Conservation (phyloP, 441 rosid species). For the Brassica hybrid region DNA sequence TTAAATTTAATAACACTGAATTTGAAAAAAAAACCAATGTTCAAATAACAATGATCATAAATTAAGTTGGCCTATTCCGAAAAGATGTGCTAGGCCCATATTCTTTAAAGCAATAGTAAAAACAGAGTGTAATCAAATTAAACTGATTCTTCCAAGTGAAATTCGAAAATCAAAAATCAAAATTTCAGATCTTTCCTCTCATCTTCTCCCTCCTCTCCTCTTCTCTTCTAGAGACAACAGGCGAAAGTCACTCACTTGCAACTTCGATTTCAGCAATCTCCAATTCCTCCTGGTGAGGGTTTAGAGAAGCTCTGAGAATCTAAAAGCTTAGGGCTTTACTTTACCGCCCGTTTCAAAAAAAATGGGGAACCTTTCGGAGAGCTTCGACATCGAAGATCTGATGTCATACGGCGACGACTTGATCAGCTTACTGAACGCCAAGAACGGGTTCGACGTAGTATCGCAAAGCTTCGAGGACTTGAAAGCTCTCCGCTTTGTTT, state of each 20-base stretch:
- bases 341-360: slow-evolving; percentile 8
- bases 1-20: no score
- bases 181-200: slow-evolving; percentile 12
- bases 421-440: slow-evolving; percentile 28
- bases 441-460: slow-evolving; percentile 31
- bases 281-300: slow-evolving; percentile 9
- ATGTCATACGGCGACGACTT: slow-evolving; percentile 42
- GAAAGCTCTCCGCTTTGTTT: slow-evolving; percentile 32
- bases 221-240: not conserved
- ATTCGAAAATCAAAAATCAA: slow-evolving; percentile 21
- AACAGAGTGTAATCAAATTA: not conserved
- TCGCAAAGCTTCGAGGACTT: slow-evolving; percentile 37
- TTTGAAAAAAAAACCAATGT: no score
- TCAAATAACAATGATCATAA: no score
- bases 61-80: no score
- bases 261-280: no score
- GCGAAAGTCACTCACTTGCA: not conserved
- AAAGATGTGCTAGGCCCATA: no score
- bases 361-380: slow-evolving; percentile 36
- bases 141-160: not conserved
- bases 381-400: slow-evolving; percentile 30
- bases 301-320: not conserved
- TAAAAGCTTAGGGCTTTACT: slow-evolving; percentile 22
- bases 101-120: not conserved
- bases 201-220: not conserved